Conservation (phyloP, 345 rosid species). For the Eucalyptus polybractea region DNA sequence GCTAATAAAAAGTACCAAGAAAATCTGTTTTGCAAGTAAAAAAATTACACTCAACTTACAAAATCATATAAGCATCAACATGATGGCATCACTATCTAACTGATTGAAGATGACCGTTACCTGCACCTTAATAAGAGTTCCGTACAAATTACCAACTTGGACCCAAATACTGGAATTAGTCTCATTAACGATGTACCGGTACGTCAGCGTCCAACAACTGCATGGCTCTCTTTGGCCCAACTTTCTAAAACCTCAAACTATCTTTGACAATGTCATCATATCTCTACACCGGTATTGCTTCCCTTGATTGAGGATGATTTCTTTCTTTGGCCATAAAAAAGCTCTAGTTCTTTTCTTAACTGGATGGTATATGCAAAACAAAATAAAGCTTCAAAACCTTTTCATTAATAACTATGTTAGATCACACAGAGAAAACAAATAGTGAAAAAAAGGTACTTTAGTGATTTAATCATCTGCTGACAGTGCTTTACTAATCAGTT, state of each 20-base stretch:
- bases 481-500: conserved; percentile 11
- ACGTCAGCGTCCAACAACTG: conserved; percentile 50
- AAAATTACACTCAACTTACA: background rate
- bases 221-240: conserved; percentile 57
- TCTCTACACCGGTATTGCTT: conserved; percentile 56
- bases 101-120: conserved; percentile 28
- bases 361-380: conserved; percentile 59
- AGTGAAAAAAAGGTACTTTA: conserved; percentile 8
- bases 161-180: conserved; percentile 35
- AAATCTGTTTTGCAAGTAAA: background rate
- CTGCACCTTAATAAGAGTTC: conserved; percentile 40
- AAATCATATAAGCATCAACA: background rate
- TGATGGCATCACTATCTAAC: conserved; percentile 13
- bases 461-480: conserved; percentile 9
- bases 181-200: conserved; percentile 32
- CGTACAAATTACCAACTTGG: conserved; percentile 36
- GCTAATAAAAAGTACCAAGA: background rate
- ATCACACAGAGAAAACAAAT: conserved; percentile 1
- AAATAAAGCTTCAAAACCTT: conserved; percentile 30
- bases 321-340: conserved; percentile 69
- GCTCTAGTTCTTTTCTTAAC: conserved; percentile 58
- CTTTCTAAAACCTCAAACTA: conserved; percentile 44
- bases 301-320: conserved; percentile 51
- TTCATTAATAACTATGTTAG: conserved; percentile 2
- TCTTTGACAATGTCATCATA: conserved; percentile 40